Conservation (phyloP, 2,329 filamentous ascomycete genomes). For the Penicillium sp. region DNA sequence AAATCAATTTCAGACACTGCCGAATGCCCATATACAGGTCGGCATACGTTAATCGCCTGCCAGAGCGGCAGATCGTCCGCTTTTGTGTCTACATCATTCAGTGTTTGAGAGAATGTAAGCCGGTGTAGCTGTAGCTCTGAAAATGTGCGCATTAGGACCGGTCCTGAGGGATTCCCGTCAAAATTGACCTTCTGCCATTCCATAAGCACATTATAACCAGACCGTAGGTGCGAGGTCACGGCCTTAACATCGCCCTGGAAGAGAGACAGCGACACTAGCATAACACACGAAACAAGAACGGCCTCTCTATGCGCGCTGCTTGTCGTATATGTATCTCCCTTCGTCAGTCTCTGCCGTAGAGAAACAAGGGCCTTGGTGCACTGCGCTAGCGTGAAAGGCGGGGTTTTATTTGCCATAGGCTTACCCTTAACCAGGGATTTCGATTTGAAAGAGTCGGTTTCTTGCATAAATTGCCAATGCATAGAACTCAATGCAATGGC, state of each 20-base stretch:
- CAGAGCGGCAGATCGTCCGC: background rate
- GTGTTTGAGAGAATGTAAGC: background rate
- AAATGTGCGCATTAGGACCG: background rate
- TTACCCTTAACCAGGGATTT: background rate
- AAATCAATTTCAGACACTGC: background rate
- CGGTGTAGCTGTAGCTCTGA: conserved; percentile 1
- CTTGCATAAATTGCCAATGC: background rate
- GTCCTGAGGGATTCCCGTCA: background rate
- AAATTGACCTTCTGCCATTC: conserved; percentile 1
- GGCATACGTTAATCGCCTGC: background rate
- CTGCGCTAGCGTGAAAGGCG: background rate
- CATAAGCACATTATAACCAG: background rate
- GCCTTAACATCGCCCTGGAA: background rate
- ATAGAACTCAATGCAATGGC: background rate
- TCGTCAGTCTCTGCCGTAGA: background rate
- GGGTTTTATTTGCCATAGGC: background rate
- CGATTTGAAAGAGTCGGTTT: background rate
- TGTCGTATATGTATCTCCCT: background rate
- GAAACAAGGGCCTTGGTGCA: background rate
- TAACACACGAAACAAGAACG: background rate
- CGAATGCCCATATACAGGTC: background rate
- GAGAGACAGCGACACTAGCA: background rate
- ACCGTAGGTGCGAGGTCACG: background rate
- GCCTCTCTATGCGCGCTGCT: background rate
- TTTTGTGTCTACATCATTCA: background rate